phyloP scores from a whole-genome alignment of 1,284 basidiomycete species.

The Polyporus tsugae region DNA sequence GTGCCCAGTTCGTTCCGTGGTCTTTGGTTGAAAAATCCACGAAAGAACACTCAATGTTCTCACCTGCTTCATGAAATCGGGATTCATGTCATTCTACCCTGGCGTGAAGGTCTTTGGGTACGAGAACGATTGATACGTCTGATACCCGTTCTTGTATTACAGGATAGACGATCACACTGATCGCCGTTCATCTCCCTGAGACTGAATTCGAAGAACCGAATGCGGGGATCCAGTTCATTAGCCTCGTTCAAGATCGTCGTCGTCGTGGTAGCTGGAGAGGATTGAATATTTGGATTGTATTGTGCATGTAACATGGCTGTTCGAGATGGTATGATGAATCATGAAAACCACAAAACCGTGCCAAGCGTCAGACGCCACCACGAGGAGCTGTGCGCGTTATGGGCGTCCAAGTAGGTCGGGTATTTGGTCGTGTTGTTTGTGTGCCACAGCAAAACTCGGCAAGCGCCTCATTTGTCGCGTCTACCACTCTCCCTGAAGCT shows the following conservation, averaged over 20 bases:
- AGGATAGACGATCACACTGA: neutral
- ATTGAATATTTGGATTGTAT: neutral
- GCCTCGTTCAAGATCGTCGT: neutral
- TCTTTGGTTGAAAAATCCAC: neutral
- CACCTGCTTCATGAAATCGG: neutral
- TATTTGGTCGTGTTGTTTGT: conserved; percentile 37
- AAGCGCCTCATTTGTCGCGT: conserved; percentile 37
- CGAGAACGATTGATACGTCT: neutral
- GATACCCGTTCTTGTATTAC: neutral
- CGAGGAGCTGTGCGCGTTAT: neutral
- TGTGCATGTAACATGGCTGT: neutral
- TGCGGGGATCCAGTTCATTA: neutral
- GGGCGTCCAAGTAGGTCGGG: conserved; percentile 22
- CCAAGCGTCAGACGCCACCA: neutral
- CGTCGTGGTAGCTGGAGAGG: neutral
- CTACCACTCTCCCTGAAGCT: conserved; percentile 27
- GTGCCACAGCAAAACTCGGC: conserved; percentile 37
- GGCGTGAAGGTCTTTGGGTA: neutral
- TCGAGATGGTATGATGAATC: neutral
- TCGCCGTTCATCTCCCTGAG: neutral
- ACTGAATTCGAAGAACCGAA: neutral
- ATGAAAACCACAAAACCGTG: neutral
- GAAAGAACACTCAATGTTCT: neutral
- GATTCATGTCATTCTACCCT: neutral
- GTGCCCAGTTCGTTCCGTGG: neutral